Conservation (phyloP, 257 asterid species). For the Solanum tacnaense region DNA sequence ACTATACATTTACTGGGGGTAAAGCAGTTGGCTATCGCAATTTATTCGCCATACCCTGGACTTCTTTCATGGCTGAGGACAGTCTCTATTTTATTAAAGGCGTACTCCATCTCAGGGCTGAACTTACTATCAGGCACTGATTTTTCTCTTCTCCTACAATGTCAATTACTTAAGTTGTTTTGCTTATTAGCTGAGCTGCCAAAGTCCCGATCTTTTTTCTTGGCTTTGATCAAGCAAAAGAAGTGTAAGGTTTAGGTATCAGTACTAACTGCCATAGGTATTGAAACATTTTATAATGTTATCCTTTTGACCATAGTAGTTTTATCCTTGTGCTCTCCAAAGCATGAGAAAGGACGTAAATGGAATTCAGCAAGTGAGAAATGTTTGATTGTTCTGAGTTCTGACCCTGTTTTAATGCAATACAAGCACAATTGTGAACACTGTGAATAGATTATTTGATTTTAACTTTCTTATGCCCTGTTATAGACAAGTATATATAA, state of each 20-base stretch:
- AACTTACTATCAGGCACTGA: conserved; percentile 16
- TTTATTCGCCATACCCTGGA: conserved; percentile 14
- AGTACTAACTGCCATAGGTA: neutral
- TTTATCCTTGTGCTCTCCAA: neutral
- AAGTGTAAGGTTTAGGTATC: neutral
- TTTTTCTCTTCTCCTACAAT: neutral
- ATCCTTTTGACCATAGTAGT: neutral
- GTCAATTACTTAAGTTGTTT: neutral
- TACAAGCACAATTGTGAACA: neutral
- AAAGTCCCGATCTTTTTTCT: neutral
- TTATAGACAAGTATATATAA: neutral
- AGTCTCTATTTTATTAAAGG: conserved; percentile 18
- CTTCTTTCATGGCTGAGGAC: conserved; percentile 23
- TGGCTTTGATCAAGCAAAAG: neutral
- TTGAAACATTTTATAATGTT: neutral
- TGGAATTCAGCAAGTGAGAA: neutral
- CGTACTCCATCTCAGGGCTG: conserved; percentile 19
- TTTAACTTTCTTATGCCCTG: neutral
- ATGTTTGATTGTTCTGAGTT: neutral
- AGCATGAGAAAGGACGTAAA: neutral
- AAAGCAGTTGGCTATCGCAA: conserved; percentile 21
- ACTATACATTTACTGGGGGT: conserved; percentile 23
- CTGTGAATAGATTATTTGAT: neutral
- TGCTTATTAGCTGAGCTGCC: neutral
- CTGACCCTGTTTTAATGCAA: neutral